These are phyloP conservation scores for Sporobolomyces pararoseus DNA, from an alignment of 768 basidiomycete species.

Conservation along the genomic window DNA sequence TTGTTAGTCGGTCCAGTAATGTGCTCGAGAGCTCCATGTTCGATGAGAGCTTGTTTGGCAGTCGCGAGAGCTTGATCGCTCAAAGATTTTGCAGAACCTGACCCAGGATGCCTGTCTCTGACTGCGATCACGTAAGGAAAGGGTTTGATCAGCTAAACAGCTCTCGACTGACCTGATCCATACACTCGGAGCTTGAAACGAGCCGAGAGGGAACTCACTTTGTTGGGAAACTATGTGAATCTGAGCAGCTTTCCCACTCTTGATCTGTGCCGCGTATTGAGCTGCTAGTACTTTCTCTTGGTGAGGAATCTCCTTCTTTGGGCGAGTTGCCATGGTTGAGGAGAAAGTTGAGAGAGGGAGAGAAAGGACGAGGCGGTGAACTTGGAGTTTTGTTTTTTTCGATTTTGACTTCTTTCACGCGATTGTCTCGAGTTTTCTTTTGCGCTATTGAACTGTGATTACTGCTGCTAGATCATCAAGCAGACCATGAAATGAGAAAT, in stretches of 20 bases:
- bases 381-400: too few species aligned
- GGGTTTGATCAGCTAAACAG: too few species aligned
- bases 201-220: not conserved
- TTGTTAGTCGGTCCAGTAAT: not conserved
- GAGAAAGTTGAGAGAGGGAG: not conserved
- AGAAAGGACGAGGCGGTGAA: too few species aligned
- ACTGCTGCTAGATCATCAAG: too few species aligned
- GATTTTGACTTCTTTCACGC: too few species aligned
- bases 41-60: not conserved
- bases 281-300: conserved; percentile 1
- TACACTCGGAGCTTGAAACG: not conserved
- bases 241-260: not conserved
- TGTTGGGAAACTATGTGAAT: not conserved
- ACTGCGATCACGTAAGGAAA: not conserved
- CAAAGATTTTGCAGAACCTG: not conserved
- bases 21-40: not conserved
- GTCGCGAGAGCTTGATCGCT: not conserved
- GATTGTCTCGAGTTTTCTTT: too few species aligned
- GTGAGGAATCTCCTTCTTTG: not conserved
- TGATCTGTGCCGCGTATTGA: not conserved
- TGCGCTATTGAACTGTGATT: too few species aligned
- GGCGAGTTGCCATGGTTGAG: not conserved
- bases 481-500: too few species aligned
- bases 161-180: too few species aligned
- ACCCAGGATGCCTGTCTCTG: not conserved